Conservation (phyloP, 495 filamentous ascomycete genomes). For the Friedmanniomyces endolithicus region DNA sequence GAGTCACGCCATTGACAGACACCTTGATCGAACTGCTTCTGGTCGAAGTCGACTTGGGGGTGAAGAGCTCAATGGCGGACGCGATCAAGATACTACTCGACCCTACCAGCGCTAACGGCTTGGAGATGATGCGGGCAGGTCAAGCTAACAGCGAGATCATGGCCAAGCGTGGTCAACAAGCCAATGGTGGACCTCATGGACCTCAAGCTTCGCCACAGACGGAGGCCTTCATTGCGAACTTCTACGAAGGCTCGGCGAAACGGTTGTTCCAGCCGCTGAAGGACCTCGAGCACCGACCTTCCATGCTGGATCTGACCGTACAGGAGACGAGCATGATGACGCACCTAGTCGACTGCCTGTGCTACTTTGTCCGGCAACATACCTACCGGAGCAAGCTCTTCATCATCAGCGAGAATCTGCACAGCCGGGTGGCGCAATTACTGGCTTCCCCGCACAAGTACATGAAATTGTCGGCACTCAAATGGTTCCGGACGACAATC, state of each 20-base stretch:
- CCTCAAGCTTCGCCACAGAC: conserved; percentile 50
- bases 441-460: conserved; percentile 82
- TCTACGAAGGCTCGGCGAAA: conserved; percentile 81
- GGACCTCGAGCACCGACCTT: conserved; percentile 56
- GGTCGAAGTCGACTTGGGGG: conserved; percentile 80
- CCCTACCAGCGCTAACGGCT: conserved; percentile 45
- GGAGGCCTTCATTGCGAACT: conserved; percentile 68
- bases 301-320: conserved; percentile 49
- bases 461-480: conserved; percentile 78
- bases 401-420: conserved; percentile 66
- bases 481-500: conserved; percentile 86
- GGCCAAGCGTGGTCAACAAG: conserved; percentile 38
- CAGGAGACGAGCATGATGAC: conserved; percentile 78
- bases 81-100: conserved; percentile 90
- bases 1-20: conserved; percentile 76
- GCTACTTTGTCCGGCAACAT: conserved; percentile 87
- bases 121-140: conserved; percentile 48
- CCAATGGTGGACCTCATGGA: neutral
- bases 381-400: conserved; percentile 77
- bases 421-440: conserved; percentile 69
- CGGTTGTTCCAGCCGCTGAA: conserved; percentile 80
- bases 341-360: conserved; percentile 87
- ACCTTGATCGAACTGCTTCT: conserved; percentile 87
- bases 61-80: conserved; percentile 92
- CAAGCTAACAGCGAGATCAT: conserved; percentile 53